Conservation (phyloP, 192 early-diverging fungal genomes). For the Spinellus fusiger region DNA sequence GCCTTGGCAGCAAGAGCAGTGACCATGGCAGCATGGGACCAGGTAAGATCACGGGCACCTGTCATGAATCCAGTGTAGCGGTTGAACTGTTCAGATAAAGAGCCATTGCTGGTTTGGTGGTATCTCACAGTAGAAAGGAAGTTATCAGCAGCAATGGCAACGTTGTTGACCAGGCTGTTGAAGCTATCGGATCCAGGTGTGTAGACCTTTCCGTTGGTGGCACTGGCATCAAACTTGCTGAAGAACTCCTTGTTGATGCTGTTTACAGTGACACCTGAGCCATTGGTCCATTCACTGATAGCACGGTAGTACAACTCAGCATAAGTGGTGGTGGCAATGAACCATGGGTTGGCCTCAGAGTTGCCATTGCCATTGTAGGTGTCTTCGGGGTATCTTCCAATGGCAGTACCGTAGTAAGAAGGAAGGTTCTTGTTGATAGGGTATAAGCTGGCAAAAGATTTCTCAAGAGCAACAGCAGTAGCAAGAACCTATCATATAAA, state of each 20-base stretch:
- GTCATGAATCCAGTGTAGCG: constrained; percentile 43
- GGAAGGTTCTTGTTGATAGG: constrained; percentile 37
- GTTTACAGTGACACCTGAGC: constrained; percentile 28
- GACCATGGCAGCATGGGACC: constrained; percentile 62
- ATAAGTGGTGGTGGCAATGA: constrained; percentile 49
- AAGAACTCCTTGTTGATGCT: constrained; percentile 34
- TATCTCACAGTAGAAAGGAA: constrained; percentile 49
- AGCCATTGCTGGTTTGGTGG: constrained; percentile 45
- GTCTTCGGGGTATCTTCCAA: constrained; percentile 76
- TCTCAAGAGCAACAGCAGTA: constrained; percentile 18
- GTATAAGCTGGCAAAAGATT: constrained; percentile 32
- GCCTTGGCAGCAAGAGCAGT: constrained; percentile 26
- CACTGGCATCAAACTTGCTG: constrained; percentile 20
- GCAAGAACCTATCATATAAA: constrained; percentile 20
- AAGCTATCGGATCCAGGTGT: constrained; percentile 9
- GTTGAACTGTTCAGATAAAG: constrained; percentile 62
- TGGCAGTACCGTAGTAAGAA: constrained; percentile 40
- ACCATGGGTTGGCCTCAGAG: constrained; percentile 70
- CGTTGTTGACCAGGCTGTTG: constrained; percentile 21
- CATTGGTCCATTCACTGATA: constrained; percentile 20
- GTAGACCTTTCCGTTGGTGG: constrained; percentile 8
- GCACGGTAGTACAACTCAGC: constrained; percentile 63
- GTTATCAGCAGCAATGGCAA: constrained; percentile 47
- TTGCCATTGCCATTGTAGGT: constrained; percentile 60
- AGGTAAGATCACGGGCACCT: constrained; percentile 65